Evolutionary conservation across 495 filamentous ascomycete species (phyloP).

Genomic region (Trypethelium eluteriae): DNA sequence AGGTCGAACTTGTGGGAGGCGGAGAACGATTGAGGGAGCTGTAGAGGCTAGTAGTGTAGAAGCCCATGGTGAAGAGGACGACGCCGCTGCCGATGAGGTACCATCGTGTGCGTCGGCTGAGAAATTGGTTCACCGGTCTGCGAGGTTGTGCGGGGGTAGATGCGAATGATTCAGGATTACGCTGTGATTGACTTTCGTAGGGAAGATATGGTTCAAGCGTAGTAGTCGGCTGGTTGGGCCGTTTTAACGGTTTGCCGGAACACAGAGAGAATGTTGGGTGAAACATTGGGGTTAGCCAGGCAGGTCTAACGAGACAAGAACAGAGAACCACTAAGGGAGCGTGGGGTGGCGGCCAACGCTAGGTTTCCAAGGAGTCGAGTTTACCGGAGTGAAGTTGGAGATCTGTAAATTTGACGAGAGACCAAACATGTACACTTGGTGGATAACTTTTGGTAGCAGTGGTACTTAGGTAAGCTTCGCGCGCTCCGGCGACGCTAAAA

Average conservation of each 20-base stretch:
- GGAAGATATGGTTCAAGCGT: not conserved
- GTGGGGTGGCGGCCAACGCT: slow-evolving; percentile 2
- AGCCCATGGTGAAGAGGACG: slow-evolving; percentile 27
- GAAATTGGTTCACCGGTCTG: slow-evolving; percentile 17
- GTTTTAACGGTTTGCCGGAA: not conserved
- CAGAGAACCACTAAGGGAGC: not conserved
- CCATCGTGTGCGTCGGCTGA: not conserved
- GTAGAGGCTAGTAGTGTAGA: slow-evolving; percentile 26
- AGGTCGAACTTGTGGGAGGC: slow-evolving; percentile 12
- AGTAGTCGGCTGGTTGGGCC: not conserved
- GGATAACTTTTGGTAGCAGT: not conserved
- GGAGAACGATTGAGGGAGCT: slow-evolving; percentile 19
- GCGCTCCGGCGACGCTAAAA: not conserved
- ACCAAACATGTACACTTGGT: not conserved
- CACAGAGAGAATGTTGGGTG: not conserved
- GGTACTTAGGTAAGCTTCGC: too few relatives aligned
- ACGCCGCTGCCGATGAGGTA: slow-evolving; percentile 21
- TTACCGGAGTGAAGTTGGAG: not conserved
- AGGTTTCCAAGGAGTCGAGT: not conserved
- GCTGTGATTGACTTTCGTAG: not conserved
- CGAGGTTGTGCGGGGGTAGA: too few relatives aligned
- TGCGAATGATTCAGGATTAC: too few relatives aligned
- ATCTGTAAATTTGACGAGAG: not conserved
- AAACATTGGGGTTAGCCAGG: not conserved
- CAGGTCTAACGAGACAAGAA: not conserved